A percentile compares a stretch with the other conserved stretches of the same genome.
Evolutionary conservation across 1,139 yeast genomes (phyloP).

Genomic region (Diutina rugosa): DNA sequence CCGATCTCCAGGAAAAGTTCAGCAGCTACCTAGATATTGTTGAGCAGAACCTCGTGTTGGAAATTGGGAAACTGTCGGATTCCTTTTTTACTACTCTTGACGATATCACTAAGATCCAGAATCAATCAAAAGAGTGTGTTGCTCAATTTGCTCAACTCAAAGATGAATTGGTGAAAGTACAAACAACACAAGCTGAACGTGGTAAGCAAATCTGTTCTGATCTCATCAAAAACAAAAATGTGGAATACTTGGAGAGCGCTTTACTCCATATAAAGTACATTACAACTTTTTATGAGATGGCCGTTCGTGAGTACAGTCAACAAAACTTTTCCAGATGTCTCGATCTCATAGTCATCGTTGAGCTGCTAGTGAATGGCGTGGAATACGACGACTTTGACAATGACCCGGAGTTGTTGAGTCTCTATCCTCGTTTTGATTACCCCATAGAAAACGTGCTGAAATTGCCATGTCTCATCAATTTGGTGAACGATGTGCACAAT

Average conservation of each 20-base stretch:
- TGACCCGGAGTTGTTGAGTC: constrained; percentile 10
- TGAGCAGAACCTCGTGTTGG: constrained; percentile 67
- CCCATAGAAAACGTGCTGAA: constrained; percentile 37
- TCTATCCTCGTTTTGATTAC: constrained; percentile 34
- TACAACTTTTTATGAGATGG: background rate
- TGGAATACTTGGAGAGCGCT: background rate
- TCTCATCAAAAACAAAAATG: background rate
- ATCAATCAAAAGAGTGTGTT: constrained; percentile 41
- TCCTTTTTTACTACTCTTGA: constrained; percentile 78
- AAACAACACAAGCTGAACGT: constrained; percentile 30
- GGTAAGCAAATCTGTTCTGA: background rate
- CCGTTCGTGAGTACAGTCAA: background rate
- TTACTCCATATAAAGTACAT: background rate
- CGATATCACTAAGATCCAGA: constrained; percentile 54
- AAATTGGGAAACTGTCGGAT: constrained; percentile 73
- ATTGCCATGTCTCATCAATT: constrained; percentile 45
- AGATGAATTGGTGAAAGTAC: constrained; percentile 26
- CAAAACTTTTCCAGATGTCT: background rate
- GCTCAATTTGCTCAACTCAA: constrained; percentile 33
- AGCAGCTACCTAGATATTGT: constrained; percentile 78
- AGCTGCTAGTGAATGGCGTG: constrained; percentile 44
- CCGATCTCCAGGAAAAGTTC: constrained; percentile 63
- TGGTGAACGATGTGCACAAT: constrained; percentile 38
- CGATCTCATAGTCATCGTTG: constrained; percentile 20
- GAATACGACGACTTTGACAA: constrained; percentile 12